phyloP scores from a whole-genome alignment of 768 basidiomycete species.

The Pisolithus orientalis region DNA sequence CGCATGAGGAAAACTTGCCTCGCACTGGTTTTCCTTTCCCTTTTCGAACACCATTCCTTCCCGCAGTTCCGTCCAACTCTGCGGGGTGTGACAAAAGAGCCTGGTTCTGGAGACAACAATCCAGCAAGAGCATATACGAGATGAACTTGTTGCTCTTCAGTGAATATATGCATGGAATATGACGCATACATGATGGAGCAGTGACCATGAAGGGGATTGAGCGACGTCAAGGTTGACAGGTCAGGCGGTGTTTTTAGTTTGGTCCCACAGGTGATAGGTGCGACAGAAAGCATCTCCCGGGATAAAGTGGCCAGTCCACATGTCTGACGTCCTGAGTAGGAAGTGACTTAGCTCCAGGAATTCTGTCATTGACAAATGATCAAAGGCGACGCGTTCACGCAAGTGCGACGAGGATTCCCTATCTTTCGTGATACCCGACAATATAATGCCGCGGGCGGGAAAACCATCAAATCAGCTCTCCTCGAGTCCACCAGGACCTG shows the following conservation, averaged over 20 bases:
- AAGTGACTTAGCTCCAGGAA: constrained; percentile 57
- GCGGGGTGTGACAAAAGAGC: constrained; percentile 13
- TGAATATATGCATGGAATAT: constrained; percentile 35
- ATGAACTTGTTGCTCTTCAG: constrained; percentile 11
- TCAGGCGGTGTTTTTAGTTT: constrained; percentile 16
- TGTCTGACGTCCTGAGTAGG: constrained; percentile 46
- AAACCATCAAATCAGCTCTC: constrained; percentile 34
- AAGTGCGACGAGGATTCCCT: background rate
- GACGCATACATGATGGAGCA: constrained; percentile 42
- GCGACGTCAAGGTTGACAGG: constrained; percentile 30
- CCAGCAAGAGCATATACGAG: constrained; percentile 12
- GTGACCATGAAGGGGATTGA: constrained; percentile 39
- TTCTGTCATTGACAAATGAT: constrained; percentile 21
- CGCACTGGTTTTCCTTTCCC: constrained; percentile 22
- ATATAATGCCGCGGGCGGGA: constrained; percentile 28
- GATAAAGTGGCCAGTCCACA: constrained; percentile 48
- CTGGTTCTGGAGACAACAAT: constrained; percentile 16
- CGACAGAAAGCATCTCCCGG: constrained; percentile 38
- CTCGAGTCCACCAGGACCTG: constrained; percentile 23
- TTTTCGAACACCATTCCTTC: constrained; percentile 20
- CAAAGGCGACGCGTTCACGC: background rate
- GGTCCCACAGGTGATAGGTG: constrained; percentile 18
- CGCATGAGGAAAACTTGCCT: background rate
- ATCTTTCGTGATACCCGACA: constrained; percentile 32
- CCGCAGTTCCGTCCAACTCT: constrained; percentile 15